Conservation (phyloP, 108 stramenopile genomes). For the Mayamaea pseudoterrestris region DNA sequence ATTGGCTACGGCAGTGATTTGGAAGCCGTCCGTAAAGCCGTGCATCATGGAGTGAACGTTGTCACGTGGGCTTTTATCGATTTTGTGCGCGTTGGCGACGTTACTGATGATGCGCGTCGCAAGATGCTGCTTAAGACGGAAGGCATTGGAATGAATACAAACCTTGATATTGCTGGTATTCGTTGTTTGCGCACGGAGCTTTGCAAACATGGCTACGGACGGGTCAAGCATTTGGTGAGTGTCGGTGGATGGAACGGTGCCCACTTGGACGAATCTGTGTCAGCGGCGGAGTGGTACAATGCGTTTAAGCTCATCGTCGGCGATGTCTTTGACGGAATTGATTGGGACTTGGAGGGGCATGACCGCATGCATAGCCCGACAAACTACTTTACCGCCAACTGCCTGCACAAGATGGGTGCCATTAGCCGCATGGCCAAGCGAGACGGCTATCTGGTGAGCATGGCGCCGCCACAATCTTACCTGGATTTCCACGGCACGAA, state of each 20-base stretch:
- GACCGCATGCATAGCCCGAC: constrained; percentile 36
- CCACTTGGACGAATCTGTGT: constrained; percentile 28
- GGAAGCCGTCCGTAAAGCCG: constrained; percentile 31
- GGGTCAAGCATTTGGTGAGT: constrained; percentile 45
- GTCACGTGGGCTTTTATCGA: constrained; percentile 59
- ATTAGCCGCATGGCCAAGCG: constrained; percentile 30
- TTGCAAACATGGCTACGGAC: constrained; percentile 13
- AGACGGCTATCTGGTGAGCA: constrained; percentile 52
- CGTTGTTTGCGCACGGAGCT: constrained; percentile 15
- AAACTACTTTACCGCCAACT: constrained; percentile 31
- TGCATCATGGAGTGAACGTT: constrained; percentile 49
- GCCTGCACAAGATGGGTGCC: constrained; percentile 46
- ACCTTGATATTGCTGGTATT: constrained; percentile 29
- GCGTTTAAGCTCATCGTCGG: constrained; percentile 20
- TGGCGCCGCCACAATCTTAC: constrained; percentile 82
- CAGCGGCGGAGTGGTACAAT: constrained; percentile 31
- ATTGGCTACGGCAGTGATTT: constrained; percentile 27
- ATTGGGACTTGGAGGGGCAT: constrained; percentile 82
- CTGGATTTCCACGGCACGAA: constrained; percentile 33
- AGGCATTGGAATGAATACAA: not conserved
- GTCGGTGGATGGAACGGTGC: constrained; percentile 81
- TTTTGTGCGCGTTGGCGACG: not conserved
- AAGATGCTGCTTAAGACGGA: not conserved
- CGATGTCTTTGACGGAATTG: constrained; percentile 63
- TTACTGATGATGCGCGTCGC: not conserved